Evolutionary conservation across 345 rosid genomes (phyloP), one percentile per base, ranked within the genome.

Genomic region (Noccaea caerulescens): DNA sequence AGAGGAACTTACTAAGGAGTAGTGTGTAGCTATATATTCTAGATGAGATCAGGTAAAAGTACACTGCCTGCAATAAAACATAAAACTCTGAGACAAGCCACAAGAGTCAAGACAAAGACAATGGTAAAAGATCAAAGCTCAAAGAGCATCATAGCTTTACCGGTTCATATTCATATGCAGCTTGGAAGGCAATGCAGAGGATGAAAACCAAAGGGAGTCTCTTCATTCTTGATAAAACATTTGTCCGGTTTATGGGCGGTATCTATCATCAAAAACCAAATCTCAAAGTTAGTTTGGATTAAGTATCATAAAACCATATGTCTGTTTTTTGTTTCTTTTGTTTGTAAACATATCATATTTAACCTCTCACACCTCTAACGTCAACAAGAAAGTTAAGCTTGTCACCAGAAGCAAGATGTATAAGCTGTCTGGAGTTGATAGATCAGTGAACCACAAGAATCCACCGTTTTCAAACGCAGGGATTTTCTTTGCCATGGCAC

Each of bases 401-500:
- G 86, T 78, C 64, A 84, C 12, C 52, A 82, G 5, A 38, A 86
- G 88, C 8, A 82, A 53, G 69, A 84, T 56, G 72, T 76, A 84
- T 16, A 79, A 57, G 66, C 60, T 81, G 76, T 86, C 85, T 23
- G 81, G 77, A 51, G 83, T 76, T 12, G 84, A 70, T 61, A 86
- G 84, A 69, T 86, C 82, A 78, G 85, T n/a, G n/a, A n/a, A n/a
- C n/a, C n/a, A n/a, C n/a, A n/a, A n/a, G n/a, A n/a, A n/a, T n/a
- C n/a, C n/a, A n/a, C n/a, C n/a, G n/a, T n/a, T n/a, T n/a, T n/a
- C n/a, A n/a, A n/a, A n/a, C n/a, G n/a, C n/a, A n/a, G n/a, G 84
- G 52, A 80, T 78, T 43, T 80, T 85, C 77, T 80, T 84, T 43
- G 77, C 86, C 92, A 87, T 85, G 75, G 77, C 77, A 30, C 36